Evolutionary conservation across 2,329 filamentous ascomycete species (phyloP).

Genomic region (Stylonectria norvegica): DNA sequence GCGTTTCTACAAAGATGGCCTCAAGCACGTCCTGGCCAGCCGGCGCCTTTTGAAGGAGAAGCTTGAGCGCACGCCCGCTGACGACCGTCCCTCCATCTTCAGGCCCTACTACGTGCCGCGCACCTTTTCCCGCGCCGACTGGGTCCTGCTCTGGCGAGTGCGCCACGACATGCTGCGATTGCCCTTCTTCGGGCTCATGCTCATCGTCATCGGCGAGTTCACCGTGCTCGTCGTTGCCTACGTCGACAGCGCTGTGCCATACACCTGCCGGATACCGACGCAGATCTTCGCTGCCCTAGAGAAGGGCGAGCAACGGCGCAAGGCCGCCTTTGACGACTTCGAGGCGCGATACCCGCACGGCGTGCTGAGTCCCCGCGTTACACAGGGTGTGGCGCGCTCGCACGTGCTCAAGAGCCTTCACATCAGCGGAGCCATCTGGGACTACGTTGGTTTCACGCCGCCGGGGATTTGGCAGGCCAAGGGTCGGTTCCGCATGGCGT

Average conservation of each 20-base stretch:
- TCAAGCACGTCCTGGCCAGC: constrained; percentile 72
- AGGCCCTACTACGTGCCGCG: constrained; percentile 32
- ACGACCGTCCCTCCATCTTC: constrained; percentile 49
- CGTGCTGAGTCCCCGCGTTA: constrained; percentile 32
- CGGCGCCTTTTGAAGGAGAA: constrained; percentile 48
- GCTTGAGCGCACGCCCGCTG: constrained; percentile 43
- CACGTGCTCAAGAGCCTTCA: constrained; percentile 44
- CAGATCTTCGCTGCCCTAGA: constrained; percentile 62
- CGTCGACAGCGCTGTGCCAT: constrained; percentile 68
- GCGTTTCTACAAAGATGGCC: constrained; percentile 81
- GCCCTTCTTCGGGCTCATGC: constrained; percentile 71
- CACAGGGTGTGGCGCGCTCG: constrained; percentile 26
- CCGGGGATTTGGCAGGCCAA: constrained; percentile 51
- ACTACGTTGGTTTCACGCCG: constrained; percentile 47
- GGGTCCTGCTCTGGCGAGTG: constrained; percentile 66
- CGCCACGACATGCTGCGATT: constrained; percentile 72
- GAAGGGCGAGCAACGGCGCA: constrained; percentile 52
- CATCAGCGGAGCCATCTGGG: constrained; percentile 48
- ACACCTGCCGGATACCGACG: constrained; percentile 75
- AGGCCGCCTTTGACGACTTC: constrained; percentile 45
- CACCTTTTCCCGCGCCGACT: constrained; percentile 59
- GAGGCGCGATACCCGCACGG: constrained; percentile 34
- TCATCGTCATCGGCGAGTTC: constrained; percentile 80
- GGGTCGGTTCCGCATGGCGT: constrained; percentile 54
- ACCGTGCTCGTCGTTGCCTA: constrained; percentile 75